These are phyloP conservation scores for Nepenthes alata DNA, from an alignment of 179 eudicot species.

Conservation along the genomic window DNA sequence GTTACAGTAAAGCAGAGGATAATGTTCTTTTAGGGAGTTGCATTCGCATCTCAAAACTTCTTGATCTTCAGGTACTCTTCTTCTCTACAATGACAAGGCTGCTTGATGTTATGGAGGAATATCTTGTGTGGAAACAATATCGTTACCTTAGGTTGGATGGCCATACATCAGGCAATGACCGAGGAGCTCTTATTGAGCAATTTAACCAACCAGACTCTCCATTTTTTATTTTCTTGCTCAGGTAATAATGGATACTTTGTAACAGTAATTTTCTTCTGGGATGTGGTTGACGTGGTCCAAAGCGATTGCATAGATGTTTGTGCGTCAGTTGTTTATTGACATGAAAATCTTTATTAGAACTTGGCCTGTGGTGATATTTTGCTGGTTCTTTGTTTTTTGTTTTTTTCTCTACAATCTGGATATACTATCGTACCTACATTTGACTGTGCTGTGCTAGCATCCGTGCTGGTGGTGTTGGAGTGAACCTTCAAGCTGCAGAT, in stretches of 20 bases:
- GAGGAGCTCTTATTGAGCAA: slow-evolving; percentile 84
- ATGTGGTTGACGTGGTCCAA: no score
- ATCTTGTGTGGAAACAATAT: slow-evolving; percentile 86
- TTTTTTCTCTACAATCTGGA: no score
- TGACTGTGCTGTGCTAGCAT: slow-evolving; percentile 33
- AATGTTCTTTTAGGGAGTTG: not conserved
- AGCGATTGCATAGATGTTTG: not conserved
- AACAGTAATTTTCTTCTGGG: not conserved
- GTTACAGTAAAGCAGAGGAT: not conserved
- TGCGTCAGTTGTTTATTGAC: not conserved
- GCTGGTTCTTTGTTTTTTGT: not conserved
- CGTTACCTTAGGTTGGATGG: slow-evolving; percentile 92
- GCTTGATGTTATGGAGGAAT: slow-evolving; percentile 98
- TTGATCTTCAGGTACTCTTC: slow-evolving; percentile 63
- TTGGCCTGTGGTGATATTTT: not conserved
- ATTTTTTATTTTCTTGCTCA: slow-evolving; percentile 85
- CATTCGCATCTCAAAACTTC: not conserved
- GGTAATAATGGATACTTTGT: slow-evolving; percentile 28
- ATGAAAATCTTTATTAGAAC: no score
- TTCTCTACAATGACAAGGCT: slow-evolving; percentile 99
- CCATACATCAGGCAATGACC: slow-evolving; percentile 90
- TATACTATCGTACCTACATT: not conserved
- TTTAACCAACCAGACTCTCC: slow-evolving; percentile 84
- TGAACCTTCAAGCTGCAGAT: slow-evolving; percentile 99
- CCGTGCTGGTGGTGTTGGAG: slow-evolving; percentile 99